Base-by-base conservation (phyloP, 2,329 filamentous ascomycete genomes). In the Colletotrichum phormii region DNA sequence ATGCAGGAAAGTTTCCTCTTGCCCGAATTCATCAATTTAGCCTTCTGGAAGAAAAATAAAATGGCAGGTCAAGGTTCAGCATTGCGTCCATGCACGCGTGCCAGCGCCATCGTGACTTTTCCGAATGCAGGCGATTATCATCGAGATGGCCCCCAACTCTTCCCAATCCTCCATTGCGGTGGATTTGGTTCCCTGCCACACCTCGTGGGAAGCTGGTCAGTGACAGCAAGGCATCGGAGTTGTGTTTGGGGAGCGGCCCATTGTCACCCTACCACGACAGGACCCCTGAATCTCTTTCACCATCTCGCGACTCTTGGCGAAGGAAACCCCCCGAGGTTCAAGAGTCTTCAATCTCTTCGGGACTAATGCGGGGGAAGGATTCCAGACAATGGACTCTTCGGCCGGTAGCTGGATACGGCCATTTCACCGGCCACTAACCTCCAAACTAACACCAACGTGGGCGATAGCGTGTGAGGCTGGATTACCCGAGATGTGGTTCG, bases 131-230 rank as follows among this genome's bases (percentile, higher is more conserved):
- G 8, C 70, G 31, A 51, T 51, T 29, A 18, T 59, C 12, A 24
- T 18, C 18, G 18, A 49, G 8, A 31, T 49, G 70, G 60, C 66
- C 60, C 51, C 66, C 70, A 59, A 61, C 53, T 61, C 49, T 35
- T 62, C 42, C 18, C 42, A 31, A 26, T 58, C 9, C 1, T 59
- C 31, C 26, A 51, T 29, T 13, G 22, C n/a, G 46, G 49, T 70
- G 70, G 60, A 58, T 61, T 35, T 55, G 5, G n/a, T 64, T 33
- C 70, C 70, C 49, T 72, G 66, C 59, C 33, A 22, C 13, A 35
- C 70, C 66, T 64, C 66, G 70, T 72, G 70, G 70, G 66, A 72
- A 65, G 66, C 66, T 53, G 66, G 70, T 51, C 42, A 31, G 64
- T 29, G 49, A 42, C 37, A 42, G 37, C 37, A 42, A 22, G 42